A percentile compares a stretch with the other conserved stretches of the same genome.
Conservation (phyloP, 768 basidiomycete species). For the Suillus bovinus region DNA sequence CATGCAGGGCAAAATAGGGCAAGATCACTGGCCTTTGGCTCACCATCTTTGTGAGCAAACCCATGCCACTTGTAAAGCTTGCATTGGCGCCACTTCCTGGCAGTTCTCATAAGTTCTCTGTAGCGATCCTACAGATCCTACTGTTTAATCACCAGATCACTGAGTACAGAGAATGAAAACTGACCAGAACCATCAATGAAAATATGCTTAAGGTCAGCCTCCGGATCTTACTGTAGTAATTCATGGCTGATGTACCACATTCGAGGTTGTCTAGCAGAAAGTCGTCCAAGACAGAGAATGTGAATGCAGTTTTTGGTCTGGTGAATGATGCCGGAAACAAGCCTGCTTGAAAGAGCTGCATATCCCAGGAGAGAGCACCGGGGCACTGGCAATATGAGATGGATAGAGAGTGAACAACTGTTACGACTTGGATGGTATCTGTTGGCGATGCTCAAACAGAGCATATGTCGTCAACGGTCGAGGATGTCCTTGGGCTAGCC, state of each 20-base stretch:
- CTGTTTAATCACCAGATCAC: neutral
- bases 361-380: neutral
- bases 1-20: neutral
- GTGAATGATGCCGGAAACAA: neutral
- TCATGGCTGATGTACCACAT: neutral
- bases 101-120: conserved; percentile 16
- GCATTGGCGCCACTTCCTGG: conserved; percentile 18
- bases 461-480: too few species aligned
- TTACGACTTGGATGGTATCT: too few species aligned
- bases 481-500: too few species aligned
- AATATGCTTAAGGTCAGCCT: neutral
- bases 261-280: neutral
- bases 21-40: neutral
- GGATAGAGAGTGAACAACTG: neutral
- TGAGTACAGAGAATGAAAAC: neutral
- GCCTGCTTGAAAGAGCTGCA: conserved; percentile 1
- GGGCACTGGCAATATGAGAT: neutral
- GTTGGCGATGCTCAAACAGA: too few species aligned
- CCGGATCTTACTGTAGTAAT: neutral
- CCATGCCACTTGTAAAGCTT: conserved; percentile 21
- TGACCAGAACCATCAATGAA: neutral
- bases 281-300: neutral
- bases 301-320: neutral
- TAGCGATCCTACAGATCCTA: conserved; percentile 14
- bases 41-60: neutral